Conservation (phyloP, 169 alveolate genomes). For the Cyclospora cayetanensis region DNA sequence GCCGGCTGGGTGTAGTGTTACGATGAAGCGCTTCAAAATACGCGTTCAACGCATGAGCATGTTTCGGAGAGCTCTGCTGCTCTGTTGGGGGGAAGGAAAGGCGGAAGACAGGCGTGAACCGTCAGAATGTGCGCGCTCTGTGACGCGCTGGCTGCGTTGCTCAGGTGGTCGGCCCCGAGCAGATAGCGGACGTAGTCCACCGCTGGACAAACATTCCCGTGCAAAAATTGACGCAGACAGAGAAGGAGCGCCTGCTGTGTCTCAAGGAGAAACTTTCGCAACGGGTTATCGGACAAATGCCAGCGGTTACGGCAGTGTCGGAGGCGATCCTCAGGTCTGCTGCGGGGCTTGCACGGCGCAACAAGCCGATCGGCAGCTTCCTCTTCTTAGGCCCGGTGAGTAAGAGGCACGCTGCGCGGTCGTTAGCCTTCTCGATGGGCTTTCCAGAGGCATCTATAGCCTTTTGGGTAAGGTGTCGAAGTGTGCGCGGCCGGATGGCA, state of each 20-base stretch:
- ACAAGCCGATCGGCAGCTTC: slow-evolving; percentile 85
- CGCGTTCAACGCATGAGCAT: too few relatives aligned
- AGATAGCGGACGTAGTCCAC: slow-evolving; percentile 84
- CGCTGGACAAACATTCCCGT: slow-evolving; percentile 92
- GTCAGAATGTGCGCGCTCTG: too few relatives aligned
- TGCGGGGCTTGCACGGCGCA: slow-evolving; percentile 87
- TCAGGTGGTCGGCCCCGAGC: slow-evolving; percentile 86
- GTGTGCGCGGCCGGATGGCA: too few relatives aligned
- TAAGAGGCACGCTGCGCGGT: too few relatives aligned
- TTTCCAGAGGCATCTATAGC: background rate
- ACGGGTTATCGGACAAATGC: slow-evolving; percentile 69
- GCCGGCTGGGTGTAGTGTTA: too few relatives aligned
- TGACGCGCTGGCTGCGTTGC: too few relatives aligned
- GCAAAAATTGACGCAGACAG: slow-evolving; percentile 84
- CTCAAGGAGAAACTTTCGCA: slow-evolving; percentile 73
- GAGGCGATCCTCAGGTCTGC: slow-evolving; percentile 85
- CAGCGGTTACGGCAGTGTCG: slow-evolving; percentile 49
- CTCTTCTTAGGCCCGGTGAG: slow-evolving; percentile 91
- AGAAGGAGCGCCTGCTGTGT: slow-evolving; percentile 73
- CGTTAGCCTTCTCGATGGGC: background rate
- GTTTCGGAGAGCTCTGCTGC: too few relatives aligned
- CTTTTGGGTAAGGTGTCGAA: too few relatives aligned
- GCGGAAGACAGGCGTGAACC: too few relatives aligned
- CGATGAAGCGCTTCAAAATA: too few relatives aligned
- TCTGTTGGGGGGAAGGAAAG: too few relatives aligned